These are phyloP conservation scores for Santalum album DNA, from an alignment of 164 flowering plant genomes.

Conservation along the genomic window DNA sequence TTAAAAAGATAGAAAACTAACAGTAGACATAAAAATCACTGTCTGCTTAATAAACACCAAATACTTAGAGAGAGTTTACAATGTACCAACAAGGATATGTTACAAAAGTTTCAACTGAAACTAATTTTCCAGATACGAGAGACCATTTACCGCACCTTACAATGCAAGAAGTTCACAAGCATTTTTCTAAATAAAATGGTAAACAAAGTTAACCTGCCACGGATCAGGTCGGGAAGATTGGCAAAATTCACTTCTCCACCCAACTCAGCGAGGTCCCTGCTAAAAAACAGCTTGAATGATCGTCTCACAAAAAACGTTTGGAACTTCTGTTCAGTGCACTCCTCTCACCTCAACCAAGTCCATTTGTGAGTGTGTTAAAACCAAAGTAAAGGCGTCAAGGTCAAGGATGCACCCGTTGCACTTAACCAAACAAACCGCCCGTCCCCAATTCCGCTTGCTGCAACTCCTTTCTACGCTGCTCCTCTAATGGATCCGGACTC, in stretches of 20 bases:
- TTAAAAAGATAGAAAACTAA: constrained; percentile 28
- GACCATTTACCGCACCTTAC: constrained; percentile 63
- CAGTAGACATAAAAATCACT: constrained; percentile 8
- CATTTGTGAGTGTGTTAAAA: not conserved
- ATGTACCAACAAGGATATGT: constrained; percentile 17
- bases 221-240: constrained; percentile 15
- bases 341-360: constrained; percentile 43
- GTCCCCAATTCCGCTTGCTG: constrained; percentile 60
- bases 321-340: constrained; percentile 31
- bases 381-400: constrained; percentile 6
- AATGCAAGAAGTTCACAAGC: constrained; percentile 25
- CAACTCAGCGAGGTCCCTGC: constrained; percentile 35
- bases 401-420: constrained; percentile 7
- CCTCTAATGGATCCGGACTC: constrained; percentile 92
- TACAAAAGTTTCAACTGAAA: constrained; percentile 42
- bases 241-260: constrained; percentile 20
- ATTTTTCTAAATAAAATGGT: constrained; percentile 24
- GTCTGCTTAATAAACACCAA: constrained; percentile 24
- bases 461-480: constrained; percentile 73
- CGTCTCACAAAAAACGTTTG: constrained; percentile 33
- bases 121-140: constrained; percentile 17
- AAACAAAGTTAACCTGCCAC: constrained; percentile 43
- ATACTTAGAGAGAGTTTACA: constrained; percentile 43
- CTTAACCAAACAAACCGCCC: constrained; percentile 64
- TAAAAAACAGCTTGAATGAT: constrained; percentile 58